These are phyloP conservation scores for Picea glauca DNA, from an alignment of 75 land plant species.

Conservation along the genomic window DNA sequence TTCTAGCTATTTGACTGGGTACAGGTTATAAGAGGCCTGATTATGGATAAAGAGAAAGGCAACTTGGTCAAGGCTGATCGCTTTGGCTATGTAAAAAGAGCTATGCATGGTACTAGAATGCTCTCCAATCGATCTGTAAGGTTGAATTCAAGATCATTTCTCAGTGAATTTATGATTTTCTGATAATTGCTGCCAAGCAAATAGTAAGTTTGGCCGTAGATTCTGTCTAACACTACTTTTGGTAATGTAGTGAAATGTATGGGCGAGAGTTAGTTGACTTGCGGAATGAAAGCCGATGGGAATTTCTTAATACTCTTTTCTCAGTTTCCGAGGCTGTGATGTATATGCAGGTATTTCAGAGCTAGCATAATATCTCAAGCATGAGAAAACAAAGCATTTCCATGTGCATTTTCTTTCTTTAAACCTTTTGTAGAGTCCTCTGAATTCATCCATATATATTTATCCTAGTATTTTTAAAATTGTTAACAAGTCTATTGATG, in stretches of 20 bases:
- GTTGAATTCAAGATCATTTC: slow-evolving; percentile 22
- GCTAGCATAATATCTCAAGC: neutral
- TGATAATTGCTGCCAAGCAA: neutral
- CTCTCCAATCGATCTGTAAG: slow-evolving; percentile 81
- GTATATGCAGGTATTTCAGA: slow-evolving; percentile 83
- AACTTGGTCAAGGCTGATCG: slow-evolving; percentile 98
- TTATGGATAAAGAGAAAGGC: slow-evolving; percentile 95
- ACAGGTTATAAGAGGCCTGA: slow-evolving; percentile 96
- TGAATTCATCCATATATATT: neutral
- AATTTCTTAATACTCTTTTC: slow-evolving; percentile 91
- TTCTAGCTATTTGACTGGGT: neutral
- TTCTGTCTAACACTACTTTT: neutral
- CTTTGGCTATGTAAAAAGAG: slow-evolving; percentile 96
- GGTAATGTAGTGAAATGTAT: slow-evolving; percentile 80
- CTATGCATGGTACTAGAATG: slow-evolving; percentile 98
- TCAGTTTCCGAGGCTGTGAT: slow-evolving; percentile 97
- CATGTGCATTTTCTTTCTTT: neutral
- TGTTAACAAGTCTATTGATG: neutral
- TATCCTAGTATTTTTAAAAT: neutral
- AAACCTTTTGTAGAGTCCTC: neutral
- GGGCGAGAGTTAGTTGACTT: slow-evolving; percentile 97
- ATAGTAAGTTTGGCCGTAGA: neutral
- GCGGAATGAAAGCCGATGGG: slow-evolving; percentile 93
- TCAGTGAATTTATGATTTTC: neutral
- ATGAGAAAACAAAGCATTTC: neutral